Conservation (phyloP, 305 asterid species). For the Plantago coronopus region DNA sequence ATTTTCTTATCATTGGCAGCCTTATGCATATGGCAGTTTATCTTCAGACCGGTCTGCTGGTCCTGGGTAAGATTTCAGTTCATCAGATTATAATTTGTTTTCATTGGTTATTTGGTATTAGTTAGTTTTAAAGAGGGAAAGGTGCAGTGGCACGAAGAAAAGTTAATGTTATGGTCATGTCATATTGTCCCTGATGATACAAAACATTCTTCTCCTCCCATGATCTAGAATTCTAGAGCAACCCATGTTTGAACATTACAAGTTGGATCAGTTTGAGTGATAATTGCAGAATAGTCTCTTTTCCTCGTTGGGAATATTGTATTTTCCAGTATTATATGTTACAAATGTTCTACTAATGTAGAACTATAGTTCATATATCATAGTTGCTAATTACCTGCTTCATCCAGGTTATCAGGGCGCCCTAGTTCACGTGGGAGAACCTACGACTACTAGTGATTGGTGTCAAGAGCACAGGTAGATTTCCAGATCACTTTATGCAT, state of each 20-base stretch:
- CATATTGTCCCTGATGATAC: background rate
- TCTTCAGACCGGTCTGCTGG: constrained; percentile 72
- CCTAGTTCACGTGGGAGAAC: constrained; percentile 74
- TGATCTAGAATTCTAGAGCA: background rate
- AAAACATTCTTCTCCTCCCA: background rate
- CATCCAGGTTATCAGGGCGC: constrained; percentile 77
- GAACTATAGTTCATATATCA: constrained; percentile 2
- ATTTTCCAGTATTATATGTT: constrained; percentile 24
- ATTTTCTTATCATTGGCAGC: constrained; percentile 35
- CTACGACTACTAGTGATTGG: constrained; percentile 69
- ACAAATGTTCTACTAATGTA: constrained; percentile 14
- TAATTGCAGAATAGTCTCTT: constrained; percentile 4
- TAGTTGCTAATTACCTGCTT: constrained; percentile 38
- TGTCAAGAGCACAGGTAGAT: constrained; percentile 33
- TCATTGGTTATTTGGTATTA: background rate
- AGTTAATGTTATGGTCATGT: too few species aligned
- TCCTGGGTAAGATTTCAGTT: constrained; percentile 54
- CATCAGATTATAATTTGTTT: background rate
- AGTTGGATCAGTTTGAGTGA: background rate
- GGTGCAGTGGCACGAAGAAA: background rate
- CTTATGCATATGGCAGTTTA: constrained; percentile 73
- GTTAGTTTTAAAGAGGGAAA: background rate
- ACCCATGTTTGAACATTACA: constrained; percentile 18
- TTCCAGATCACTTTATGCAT: constrained; percentile 23
- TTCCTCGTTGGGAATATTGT: constrained; percentile 12